phyloP scores from a whole-genome alignment of 1,284 basidiomycete genomes.

The Boletellus deceptivus region DNA sequence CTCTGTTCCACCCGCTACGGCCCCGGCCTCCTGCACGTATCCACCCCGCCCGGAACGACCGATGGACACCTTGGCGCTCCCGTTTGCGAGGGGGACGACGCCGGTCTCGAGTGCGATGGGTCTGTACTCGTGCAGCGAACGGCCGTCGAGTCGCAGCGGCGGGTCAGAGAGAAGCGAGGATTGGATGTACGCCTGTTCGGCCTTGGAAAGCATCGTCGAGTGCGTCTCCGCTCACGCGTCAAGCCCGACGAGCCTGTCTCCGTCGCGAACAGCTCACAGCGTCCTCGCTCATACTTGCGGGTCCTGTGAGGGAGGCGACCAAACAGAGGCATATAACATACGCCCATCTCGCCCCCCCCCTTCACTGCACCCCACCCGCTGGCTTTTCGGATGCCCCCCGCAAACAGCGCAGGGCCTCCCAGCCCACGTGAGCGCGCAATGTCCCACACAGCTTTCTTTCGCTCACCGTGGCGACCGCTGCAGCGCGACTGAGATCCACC shows the following conservation, averaged over 20 bases:
- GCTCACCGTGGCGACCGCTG: background rate
- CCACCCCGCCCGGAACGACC: constrained; percentile 61
- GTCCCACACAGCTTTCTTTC: background rate
- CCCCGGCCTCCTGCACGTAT: constrained; percentile 32
- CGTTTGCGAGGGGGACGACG: constrained; percentile 73
- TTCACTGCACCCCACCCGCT: background rate
- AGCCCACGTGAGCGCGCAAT: constrained; percentile 25
- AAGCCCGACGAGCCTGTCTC: no score
- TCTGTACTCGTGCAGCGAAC: constrained; percentile 60
- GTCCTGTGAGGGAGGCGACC: no score
- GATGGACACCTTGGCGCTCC: constrained; percentile 69
- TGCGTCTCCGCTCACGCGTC: no score
- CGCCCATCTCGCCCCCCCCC: no score
- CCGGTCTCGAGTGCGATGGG: constrained; percentile 71
- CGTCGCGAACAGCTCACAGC: no score
- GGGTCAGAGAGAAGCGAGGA: constrained; percentile 54
- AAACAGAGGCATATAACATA: no score
- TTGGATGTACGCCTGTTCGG: constrained; percentile 73
- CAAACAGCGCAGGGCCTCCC: constrained; percentile 15
- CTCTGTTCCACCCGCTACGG: constrained; percentile 28
- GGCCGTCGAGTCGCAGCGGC: constrained; percentile 66
- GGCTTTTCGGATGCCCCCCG: constrained; percentile 16
- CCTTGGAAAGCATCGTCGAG: constrained; percentile 47
- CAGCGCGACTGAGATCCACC: constrained; percentile 30
- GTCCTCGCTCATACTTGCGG: no score